phyloP scores from a whole-genome alignment of 2,329 filamentous ascomycete species.

The Colletotrichum truncatum region DNA sequence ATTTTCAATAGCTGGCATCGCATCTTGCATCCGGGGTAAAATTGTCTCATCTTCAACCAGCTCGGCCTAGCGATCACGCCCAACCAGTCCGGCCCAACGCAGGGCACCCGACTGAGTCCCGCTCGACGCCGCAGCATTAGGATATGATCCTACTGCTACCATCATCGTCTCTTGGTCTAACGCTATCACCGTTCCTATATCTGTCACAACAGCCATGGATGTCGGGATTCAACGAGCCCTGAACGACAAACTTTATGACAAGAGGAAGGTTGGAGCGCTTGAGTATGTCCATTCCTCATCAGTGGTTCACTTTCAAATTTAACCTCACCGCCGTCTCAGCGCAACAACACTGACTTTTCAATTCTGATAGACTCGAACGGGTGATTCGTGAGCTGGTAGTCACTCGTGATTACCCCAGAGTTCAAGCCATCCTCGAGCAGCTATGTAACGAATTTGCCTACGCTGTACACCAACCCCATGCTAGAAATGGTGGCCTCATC shows the following conservation, averaged over 20 bases:
- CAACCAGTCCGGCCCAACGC: background rate
- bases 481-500: constrained; percentile 94
- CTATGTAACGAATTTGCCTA: constrained; percentile 98
- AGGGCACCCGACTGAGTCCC: background rate
- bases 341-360: background rate
- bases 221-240: constrained; percentile 86
- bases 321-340: background rate
- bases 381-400: constrained; percentile 86
- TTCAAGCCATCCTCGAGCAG: constrained; percentile 91
- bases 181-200: background rate
- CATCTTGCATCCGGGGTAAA: constrained; percentile 1
- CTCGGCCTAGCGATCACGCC: background rate
- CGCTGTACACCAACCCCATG: constrained; percentile 95
- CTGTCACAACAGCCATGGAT: constrained; percentile 71
- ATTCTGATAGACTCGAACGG: constrained; percentile 78
- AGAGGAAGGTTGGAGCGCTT: constrained; percentile 93
- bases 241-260: constrained; percentile 99
- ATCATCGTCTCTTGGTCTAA: background rate
- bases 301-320: background rate
- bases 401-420: constrained; percentile 79
- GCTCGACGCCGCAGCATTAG: background rate
- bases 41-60: background rate
- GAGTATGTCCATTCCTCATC: constrained; percentile 70
- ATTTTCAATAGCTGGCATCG: background rate
- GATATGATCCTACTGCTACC: constrained; percentile 1